A percentile compares a stretch with the other conserved stretches of the same genome.
phyloP scores from a whole-genome alignment of 2,329 filamentous ascomycete species.

The Dactylellina cionopaga region DNA sequence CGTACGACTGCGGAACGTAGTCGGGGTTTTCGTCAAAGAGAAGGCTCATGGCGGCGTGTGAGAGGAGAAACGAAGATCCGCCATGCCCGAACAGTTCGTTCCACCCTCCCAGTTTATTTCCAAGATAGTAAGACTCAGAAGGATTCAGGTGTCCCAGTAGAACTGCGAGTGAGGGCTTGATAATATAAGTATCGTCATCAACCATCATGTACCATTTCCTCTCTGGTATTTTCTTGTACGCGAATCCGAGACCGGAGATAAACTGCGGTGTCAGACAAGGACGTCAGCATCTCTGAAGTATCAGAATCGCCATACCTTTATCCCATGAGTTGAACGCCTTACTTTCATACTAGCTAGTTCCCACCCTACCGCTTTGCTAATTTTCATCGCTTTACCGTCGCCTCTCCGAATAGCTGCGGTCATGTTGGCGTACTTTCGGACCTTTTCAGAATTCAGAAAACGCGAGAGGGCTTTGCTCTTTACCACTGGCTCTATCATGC shows the following conservation, averaged over 20 bases:
- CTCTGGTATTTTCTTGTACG: too few relatives aligned
- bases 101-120: constrained; percentile 69
- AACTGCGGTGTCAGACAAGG: too few relatives aligned
- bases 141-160: too few relatives aligned
- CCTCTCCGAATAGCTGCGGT: background rate
- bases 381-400: constrained; percentile 55
- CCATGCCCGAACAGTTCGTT: constrained; percentile 69
- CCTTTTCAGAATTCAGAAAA: background rate
- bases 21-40: constrained; percentile 63
- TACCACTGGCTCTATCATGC: background rate
- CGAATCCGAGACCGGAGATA: too few relatives aligned
- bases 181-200: too few relatives aligned
- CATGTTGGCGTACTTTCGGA: background rate
- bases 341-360: too few relatives aligned
- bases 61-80: constrained; percentile 68
- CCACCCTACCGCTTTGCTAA: too few relatives aligned
- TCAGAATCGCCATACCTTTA: too few relatives aligned
- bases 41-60: constrained; percentile 64
- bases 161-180: too few relatives aligned
- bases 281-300: too few relatives aligned
- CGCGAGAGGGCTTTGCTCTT: background rate
- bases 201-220: too few relatives aligned
- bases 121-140: constrained; percentile 68
- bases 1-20: constrained; percentile 63
- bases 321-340: too few relatives aligned